A percentile compares a stretch with the other conserved stretches of the same genome.
Conservation (phyloP, 306 rosid species). For the Fagus crenata region DNA sequence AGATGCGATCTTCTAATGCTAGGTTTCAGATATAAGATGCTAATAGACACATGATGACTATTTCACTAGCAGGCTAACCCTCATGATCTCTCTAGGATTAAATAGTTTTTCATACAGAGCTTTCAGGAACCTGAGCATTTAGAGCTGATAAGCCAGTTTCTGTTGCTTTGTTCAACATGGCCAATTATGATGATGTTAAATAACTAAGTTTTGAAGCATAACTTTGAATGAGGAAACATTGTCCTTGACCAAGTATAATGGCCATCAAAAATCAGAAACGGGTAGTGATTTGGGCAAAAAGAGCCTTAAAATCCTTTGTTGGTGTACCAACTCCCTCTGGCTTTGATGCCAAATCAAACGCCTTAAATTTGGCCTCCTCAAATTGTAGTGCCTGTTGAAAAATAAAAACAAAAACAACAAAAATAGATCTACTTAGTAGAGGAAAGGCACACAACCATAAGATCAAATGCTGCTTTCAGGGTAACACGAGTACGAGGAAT, state of each 20-base stretch:
- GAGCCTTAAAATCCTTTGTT: conserved; percentile 83
- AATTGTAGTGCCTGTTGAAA: conserved; percentile 60
- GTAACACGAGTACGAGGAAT: not conserved
- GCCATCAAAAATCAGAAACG: conserved; percentile 40
- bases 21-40: no score
- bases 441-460: not conserved
- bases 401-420: conserved; percentile 1
- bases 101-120: not conserved
- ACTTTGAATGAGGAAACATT: not conserved
- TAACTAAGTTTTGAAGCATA: not conserved
- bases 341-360: conserved; percentile 82
- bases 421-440: not conserved
- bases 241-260: not conserved
- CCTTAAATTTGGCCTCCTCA: conserved; percentile 81
- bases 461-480: conserved; percentile 3
- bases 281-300: conserved; percentile 68
- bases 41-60: no score
- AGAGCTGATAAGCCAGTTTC: not conserved
- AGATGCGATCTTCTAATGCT: no score
- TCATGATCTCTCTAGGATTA: not conserved
- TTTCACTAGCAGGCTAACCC: no score
- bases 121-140: not conserved
- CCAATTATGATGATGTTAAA: not conserved
- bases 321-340: conserved; percentile 79
- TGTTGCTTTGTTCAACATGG: not conserved